Base-by-base conservation (phyloP, 768 basidiomycete species). In the Boletellus emodensis region DNA sequence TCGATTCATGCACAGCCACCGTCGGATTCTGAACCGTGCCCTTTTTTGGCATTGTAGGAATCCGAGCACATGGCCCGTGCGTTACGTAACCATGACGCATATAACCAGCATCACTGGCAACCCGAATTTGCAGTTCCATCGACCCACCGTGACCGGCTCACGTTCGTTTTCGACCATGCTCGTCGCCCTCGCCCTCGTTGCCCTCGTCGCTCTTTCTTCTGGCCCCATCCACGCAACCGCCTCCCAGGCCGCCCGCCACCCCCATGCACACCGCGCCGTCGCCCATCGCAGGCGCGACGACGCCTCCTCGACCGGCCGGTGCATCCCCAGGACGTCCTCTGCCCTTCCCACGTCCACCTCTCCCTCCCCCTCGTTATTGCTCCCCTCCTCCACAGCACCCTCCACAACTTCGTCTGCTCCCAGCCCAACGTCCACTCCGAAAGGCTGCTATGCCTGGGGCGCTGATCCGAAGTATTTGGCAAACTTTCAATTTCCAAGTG, bases 151-250 rank as follows among this genome's bases (percentile, higher is more conserved):
- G 51, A 49, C 57, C 32, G 56, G 49, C 18, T 32, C 49, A 53
- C 61, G 1, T 17, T 60, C 61, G 1, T 60, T 61, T 69, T 5
- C 20, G n/a, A 9, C 39, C 12, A 48, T 48, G 48, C n/a, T 88
- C 53, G 24, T 89, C 46, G 77, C 85, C 18, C 53, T 89, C 36
- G 71, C 80, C 14, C 72, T 82, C 22, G 61, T 90, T 46, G 78
- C 82, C 18, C 59, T 88, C 54, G 51, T 87, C 53, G 72, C 78
- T 41, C 71, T 73, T 56, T 75, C 81, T 6, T 74, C 78, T 49
- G 72, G 62, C 30, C 63, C 79, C 0, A 49, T 71, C 7, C 74
- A 77, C 20, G 80, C 71, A 36, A 72, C 72, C 56, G 87, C 86
- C 7, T 72, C 54, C 1, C 76, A 75, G 17, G 61, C 73, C 34